Evolutionary conservation across 768 basidiomycete genomes (phyloP).

Genomic region (Suillus tomentosus): DNA sequence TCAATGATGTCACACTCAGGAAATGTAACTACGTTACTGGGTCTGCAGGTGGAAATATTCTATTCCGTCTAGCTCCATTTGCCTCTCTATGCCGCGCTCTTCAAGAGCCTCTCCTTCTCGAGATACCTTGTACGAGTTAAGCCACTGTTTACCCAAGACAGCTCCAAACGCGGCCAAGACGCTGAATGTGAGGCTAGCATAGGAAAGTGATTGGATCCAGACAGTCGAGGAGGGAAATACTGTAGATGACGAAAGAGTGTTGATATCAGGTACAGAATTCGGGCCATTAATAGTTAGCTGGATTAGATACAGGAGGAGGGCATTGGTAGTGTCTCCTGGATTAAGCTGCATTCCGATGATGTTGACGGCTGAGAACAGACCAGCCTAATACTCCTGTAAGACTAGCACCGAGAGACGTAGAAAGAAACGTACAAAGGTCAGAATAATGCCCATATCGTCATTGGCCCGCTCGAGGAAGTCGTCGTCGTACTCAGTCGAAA

Average conservation of each 20-base stretch:
- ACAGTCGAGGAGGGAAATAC: constrained; percentile 1
- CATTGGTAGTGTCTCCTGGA: background rate
- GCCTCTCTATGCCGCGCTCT: too few species aligned
- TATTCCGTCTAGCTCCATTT: too few species aligned
- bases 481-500: too few species aligned
- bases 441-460: too few species aligned
- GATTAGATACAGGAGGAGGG: background rate
- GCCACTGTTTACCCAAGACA: constrained; percentile 8
- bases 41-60: too few species aligned
- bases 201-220: constrained; percentile 14
- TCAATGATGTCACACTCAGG: too few species aligned
- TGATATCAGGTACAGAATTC: background rate
- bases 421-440: background rate
- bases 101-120: too few species aligned
- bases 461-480: too few species aligned
- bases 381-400: background rate
- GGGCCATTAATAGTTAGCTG: background rate
- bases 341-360: background rate
- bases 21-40: too few species aligned
- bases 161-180: constrained; percentile 18
- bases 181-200: constrained; percentile 15
- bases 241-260: constrained; percentile 10
- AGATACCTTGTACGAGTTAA: background rate
- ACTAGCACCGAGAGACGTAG: background rate
- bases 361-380: background rate